Conservation (phyloP, 129 eudicot genomes). For the Flaveria linearis region DNA sequence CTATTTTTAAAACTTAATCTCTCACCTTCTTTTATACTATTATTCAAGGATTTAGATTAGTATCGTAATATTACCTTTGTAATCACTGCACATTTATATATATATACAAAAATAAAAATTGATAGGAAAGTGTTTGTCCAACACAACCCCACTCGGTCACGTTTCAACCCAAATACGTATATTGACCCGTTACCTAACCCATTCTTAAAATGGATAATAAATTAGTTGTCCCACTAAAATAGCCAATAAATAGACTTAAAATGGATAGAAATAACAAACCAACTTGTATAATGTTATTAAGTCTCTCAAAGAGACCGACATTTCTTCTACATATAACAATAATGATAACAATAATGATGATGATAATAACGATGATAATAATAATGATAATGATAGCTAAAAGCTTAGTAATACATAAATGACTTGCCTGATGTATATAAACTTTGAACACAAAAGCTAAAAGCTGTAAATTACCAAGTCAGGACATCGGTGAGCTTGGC, state of each 20-base stretch:
- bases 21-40: no score
- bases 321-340: conserved; percentile 25
- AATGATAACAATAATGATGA: background rate
- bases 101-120: background rate
- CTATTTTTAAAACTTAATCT: background rate
- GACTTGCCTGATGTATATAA: conserved; percentile 14
- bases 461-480: conserved; percentile 22
- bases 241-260: conserved; percentile 5
- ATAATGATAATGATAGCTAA: conserved; percentile 14
- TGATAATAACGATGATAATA: background rate
- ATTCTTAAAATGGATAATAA: background rate
- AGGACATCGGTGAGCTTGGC: conserved; percentile 40
- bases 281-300: conserved; percentile 26
- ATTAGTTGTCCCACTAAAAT: background rate
- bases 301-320: conserved; percentile 27
- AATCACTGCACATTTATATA: background rate
- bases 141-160: background rate
- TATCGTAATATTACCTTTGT: background rate
- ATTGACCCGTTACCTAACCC: conserved; percentile 4
- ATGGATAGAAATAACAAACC: conserved; percentile 12
- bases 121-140: background rate
- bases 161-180: background rate
- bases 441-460: conserved; percentile 20
- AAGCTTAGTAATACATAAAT: conserved; percentile 1
- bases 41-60: no score